phyloP scores from a whole-genome alignment of 257 asterid genomes.

The Parsonsia alboflavescens region DNA sequence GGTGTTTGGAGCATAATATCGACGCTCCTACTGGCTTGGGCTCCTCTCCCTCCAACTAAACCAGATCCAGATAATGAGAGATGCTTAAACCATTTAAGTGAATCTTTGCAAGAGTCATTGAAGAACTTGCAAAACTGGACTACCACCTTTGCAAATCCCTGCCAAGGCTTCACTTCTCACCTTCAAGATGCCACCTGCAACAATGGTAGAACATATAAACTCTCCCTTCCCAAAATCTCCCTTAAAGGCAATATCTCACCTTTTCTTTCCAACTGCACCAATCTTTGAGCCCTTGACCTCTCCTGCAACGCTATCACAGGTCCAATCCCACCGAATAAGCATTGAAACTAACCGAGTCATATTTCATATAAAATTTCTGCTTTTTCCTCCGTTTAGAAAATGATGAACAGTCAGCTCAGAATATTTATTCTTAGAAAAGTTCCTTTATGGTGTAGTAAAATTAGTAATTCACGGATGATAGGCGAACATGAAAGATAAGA shows the following conservation, averaged over 20 bases:
- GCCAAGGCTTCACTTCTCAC: slow-evolving; percentile 64
- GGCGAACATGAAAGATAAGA: too few relatives aligned
- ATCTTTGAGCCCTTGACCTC: slow-evolving; percentile 82
- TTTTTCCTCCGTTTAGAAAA: too few relatives aligned
- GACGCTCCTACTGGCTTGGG: slow-evolving; percentile 31
- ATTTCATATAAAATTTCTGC: too few relatives aligned
- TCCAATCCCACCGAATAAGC: slow-evolving; percentile 57
- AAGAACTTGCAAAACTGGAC: slow-evolving; percentile 79
- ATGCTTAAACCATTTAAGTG: slow-evolving; percentile 60
- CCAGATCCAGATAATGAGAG: slow-evolving; percentile 82
- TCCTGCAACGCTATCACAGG: slow-evolving; percentile 77
- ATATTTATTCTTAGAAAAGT: too few relatives aligned
- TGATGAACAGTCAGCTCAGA: too few relatives aligned
- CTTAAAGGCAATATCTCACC: slow-evolving; percentile 81
- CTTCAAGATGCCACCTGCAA: slow-evolving; percentile 93
- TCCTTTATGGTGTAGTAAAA: too few relatives aligned
- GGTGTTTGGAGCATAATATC: slow-evolving; percentile 25
- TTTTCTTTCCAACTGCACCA: slow-evolving; percentile 81
- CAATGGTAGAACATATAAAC: slow-evolving; percentile 86
- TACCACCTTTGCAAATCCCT: slow-evolving; percentile 56
- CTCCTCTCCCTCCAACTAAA: slow-evolving; percentile 28
- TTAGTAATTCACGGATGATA: too few relatives aligned
- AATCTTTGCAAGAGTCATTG: slow-evolving; percentile 60
- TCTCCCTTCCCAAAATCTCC: slow-evolving; percentile 61
- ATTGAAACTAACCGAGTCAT: too few relatives aligned